Evolutionary conservation across 192 early-diverging fungal genomes (phyloP).

Genomic region (Backusella macrospora): DNA sequence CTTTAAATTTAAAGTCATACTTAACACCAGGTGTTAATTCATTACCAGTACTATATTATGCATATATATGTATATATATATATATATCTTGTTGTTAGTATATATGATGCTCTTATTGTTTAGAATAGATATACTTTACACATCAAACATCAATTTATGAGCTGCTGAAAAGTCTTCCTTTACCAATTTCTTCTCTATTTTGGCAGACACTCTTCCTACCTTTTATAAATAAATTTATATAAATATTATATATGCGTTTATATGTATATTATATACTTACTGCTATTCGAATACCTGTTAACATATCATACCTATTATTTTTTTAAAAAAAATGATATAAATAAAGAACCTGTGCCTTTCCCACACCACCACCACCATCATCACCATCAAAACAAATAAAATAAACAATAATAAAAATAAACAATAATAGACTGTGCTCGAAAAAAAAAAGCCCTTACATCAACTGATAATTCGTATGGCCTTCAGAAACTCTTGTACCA

Average conservation of each 20-base stretch:
- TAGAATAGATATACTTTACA: slow-evolving; percentile 49
- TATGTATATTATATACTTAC: slow-evolving; percentile 33
- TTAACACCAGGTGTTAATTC: slow-evolving; percentile 89
- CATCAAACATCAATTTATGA: slow-evolving; percentile 96
- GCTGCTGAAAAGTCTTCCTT: slow-evolving; percentile 81
- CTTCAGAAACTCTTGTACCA: slow-evolving; percentile 89
- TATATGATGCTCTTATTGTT: not conserved
- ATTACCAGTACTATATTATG: slow-evolving; percentile 70
- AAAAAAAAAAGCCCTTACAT: slow-evolving; percentile 55
- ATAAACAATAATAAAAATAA: not conserved
- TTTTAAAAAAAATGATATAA: not conserved
- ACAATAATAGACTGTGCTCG: not conserved
- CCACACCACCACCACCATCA: no score
- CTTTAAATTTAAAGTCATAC: slow-evolving; percentile 99
- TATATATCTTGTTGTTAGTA: not conserved
- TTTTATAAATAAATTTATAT: not conserved
- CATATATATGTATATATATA: no score
- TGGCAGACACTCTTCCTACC: slow-evolving; percentile 80
- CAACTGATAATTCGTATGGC: slow-evolving; percentile 95
- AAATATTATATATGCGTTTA: not conserved
- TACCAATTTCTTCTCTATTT: slow-evolving; percentile 71
- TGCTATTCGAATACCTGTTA: slow-evolving; percentile 90
- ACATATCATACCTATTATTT: slow-evolving; percentile 91
- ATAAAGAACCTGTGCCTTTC: not conserved
- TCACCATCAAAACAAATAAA: slow-evolving; percentile 61